Percentiles rank a stretch among this genome's conserved stretches.
These are phyloP conservation scores for Phtheirospermum japonicum DNA, from an alignment of 257 asterid genomes.

Conservation along the genomic window DNA sequence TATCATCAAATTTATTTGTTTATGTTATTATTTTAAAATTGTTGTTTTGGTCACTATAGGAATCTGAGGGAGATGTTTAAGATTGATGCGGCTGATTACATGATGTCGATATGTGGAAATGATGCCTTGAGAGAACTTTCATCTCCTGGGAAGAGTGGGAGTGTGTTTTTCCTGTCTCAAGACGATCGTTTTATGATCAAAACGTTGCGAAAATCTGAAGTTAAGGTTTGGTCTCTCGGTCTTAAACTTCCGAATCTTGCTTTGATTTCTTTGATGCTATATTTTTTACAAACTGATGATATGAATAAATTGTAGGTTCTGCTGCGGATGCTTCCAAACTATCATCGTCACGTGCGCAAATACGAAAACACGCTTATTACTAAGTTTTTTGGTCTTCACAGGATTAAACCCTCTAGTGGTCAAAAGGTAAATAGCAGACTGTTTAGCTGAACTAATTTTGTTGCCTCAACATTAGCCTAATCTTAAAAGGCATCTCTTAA, in stretches of 20 bases:
- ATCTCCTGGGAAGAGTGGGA: slow-evolving; percentile 99
- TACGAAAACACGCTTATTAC: slow-evolving; percentile 89
- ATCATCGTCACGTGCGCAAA: slow-evolving; percentile 70
- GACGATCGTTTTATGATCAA: slow-evolving; percentile 98
- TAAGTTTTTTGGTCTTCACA: slow-evolving; percentile 96
- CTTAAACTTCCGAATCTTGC: slow-evolving; percentile 22
- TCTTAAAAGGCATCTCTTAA: neutral
- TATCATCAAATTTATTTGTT: neutral
- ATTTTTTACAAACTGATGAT: slow-evolving; percentile 24
- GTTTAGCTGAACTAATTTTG: no score
- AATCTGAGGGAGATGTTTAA: slow-evolving; percentile 93
- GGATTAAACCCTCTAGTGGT: slow-evolving; percentile 93
- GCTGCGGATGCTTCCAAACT: slow-evolving; percentile 89
- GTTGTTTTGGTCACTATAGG: slow-evolving; percentile 33
- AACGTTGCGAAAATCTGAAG: slow-evolving; percentile 93
- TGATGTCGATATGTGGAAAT: slow-evolving; percentile 98
- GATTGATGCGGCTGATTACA: slow-evolving; percentile 96
- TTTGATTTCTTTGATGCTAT: no score
- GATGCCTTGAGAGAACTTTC: slow-evolving; percentile 97
- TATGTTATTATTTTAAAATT: neutral
- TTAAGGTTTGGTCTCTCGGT: slow-evolving; percentile 59
- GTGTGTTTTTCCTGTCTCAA: slow-evolving; percentile 91
- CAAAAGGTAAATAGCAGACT: slow-evolving; percentile 62
- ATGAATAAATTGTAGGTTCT: slow-evolving; percentile 57
- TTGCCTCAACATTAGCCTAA: neutral